Conservation (phyloP, 164 flowering plant genomes). For the Nymphaea colorata region DNA sequence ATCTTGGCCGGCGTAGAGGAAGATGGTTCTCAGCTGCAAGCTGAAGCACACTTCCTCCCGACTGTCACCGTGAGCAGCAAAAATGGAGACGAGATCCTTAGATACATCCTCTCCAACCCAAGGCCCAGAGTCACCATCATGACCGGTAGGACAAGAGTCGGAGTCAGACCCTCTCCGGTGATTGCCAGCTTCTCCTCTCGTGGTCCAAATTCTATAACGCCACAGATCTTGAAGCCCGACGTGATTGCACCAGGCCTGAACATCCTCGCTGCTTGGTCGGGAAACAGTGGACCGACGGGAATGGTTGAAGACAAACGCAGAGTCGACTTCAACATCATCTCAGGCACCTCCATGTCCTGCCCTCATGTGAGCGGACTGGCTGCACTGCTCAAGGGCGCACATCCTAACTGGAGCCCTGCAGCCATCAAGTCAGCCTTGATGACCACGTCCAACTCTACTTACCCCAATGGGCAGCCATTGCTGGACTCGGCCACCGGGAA, state of each 20-base stretch:
- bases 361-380: conserved; percentile 6
- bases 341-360: conserved; percentile 9
- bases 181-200: conserved; percentile 73
- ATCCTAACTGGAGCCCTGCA: conserved; percentile 5
- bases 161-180: no score
- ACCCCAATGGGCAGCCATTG: background rate
- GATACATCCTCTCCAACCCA: conserved; percentile 30
- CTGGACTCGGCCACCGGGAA: no score
- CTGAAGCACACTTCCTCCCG: conserved; percentile 74
- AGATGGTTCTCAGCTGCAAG: conserved; percentile 58
- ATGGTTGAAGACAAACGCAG: background rate
- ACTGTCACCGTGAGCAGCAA: conserved; percentile 42
- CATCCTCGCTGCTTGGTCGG: conserved; percentile 82
- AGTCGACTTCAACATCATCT: conserved; percentile 2
- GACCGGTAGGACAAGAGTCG: no score
- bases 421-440: conserved; percentile 8
- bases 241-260: conserved; percentile 83
- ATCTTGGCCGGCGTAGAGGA: conserved; percentile 47
- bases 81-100: conserved; percentile 39
- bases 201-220: conserved; percentile 60
- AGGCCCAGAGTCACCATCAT: conserved; percentile 48
- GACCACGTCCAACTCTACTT: background rate
- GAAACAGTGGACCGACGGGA: conserved; percentile 9
- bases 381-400: conserved; percentile 2
- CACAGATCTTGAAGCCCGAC: conserved; percentile 72